Conservation (phyloP, 2,329 filamentous ascomycete species). For the Aureobasidium sp. region DNA sequence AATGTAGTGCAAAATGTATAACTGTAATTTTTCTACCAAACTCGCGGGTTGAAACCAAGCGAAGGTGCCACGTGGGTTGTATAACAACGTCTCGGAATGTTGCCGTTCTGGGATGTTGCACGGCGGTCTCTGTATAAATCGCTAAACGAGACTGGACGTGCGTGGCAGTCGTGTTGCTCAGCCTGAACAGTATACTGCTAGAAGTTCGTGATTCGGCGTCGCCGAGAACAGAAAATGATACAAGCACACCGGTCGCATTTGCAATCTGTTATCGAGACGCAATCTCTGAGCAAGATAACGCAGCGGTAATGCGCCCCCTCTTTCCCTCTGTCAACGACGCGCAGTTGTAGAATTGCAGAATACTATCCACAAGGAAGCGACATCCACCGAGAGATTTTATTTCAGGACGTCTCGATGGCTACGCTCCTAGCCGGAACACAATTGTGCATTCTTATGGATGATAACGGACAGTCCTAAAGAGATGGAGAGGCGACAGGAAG, state of each 20-base stretch:
- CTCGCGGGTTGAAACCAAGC: neutral
- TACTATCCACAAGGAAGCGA: too few species aligned
- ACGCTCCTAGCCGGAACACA: too few species aligned
- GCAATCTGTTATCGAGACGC: neutral
- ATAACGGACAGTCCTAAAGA: too few species aligned
- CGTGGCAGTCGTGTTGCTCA: neutral
- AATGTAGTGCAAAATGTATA: slow-evolving; percentile 2
- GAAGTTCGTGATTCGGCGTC: neutral
- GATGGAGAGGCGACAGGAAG: neutral
- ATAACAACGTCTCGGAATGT: slow-evolving; percentile 5
- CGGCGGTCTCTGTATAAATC: neutral
- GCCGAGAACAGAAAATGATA: neutral
- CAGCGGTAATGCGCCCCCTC: too few species aligned
- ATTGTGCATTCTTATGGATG: too few species aligned
- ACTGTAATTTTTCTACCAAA: neutral
- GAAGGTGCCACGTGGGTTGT: slow-evolving; percentile 1
- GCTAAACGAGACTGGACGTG: neutral
- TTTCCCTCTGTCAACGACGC: too few species aligned
- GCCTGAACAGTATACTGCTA: neutral
- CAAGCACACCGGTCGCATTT: neutral
- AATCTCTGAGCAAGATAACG: too few species aligned
- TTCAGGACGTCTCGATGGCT: too few species aligned
- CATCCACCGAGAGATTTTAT: too few species aligned
- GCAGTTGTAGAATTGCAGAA: too few species aligned
- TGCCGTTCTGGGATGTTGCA: slow-evolving; percentile 5